phyloP scores from a whole-genome alignment of 169 alveolate species.

The Plasmodium falciparum region DNA sequence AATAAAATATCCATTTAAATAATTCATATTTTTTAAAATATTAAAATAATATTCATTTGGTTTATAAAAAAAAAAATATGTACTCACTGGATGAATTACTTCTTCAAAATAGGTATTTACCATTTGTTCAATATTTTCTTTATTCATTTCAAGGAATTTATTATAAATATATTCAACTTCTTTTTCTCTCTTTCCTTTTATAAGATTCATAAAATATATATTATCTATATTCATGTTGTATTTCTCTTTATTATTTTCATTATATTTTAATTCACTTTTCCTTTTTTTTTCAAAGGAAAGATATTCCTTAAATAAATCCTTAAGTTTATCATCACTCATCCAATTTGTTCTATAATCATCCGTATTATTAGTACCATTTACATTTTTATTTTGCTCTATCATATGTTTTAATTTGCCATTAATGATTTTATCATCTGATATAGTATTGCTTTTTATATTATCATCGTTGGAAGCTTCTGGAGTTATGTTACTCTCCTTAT shows the following conservation, averaged over 20 bases:
- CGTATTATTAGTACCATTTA: not conserved
- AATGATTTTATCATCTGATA: not conserved
- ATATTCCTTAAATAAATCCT: constrained; percentile 41
- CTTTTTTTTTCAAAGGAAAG: constrained; percentile 30
- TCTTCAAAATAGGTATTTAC: constrained; percentile 37
- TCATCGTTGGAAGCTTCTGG: not conserved
- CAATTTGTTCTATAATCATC: not conserved
- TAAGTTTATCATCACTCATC: not conserved
- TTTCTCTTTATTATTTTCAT: not conserved
- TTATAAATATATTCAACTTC: constrained; percentile 33
- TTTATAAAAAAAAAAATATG: constrained; percentile 57
- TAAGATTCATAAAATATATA: constrained; percentile 32
- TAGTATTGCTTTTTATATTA: not conserved
- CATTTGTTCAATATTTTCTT: constrained; percentile 31
- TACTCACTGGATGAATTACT: constrained; percentile 47
- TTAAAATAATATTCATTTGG: constrained; percentile 36
- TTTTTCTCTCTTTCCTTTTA: constrained; percentile 25
- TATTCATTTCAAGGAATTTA: constrained; percentile 20
- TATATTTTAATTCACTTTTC: not conserved
- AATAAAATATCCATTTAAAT: constrained; percentile 45
- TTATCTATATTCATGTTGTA: not conserved
- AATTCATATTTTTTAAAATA: constrained; percentile 55
- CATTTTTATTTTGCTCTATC: not conserved
- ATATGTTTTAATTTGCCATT: not conserved
- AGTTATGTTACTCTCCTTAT: not conserved